A percentile compares a stretch with the other conserved stretches of the same genome.
These are phyloP conservation scores for Candida ulmi DNA, from an alignment of 805 yeast genomes.

Conservation along the genomic window DNA sequence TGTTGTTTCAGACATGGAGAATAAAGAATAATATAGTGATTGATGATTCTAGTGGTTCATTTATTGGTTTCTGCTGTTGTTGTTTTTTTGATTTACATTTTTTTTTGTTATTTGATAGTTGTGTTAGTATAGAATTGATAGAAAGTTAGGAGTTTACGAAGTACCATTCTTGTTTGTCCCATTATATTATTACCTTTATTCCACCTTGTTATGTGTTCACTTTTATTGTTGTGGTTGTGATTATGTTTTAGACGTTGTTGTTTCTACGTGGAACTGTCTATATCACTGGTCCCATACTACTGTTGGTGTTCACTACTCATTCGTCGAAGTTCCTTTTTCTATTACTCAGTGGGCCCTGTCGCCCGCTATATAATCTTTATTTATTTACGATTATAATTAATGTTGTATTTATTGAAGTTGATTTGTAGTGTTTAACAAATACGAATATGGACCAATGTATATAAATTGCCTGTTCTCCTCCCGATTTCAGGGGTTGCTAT, in stretches of 20 bases:
- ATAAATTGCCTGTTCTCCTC: too few species aligned
- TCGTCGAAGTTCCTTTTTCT: neutral
- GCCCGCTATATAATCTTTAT: neutral
- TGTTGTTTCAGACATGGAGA: conserved; percentile 84
- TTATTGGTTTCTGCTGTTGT: neutral
- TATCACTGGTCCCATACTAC: too few species aligned
- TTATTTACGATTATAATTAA: neutral
- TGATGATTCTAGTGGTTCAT: neutral
- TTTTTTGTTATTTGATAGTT: neutral
- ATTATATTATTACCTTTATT: neutral
- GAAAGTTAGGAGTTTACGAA: neutral
- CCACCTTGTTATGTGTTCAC: too few species aligned
- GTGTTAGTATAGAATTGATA: conserved; percentile 2
- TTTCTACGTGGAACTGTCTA: too few species aligned
- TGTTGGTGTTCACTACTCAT: too few species aligned
- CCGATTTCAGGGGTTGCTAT: too few species aligned
- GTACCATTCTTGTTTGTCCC: too few species aligned
- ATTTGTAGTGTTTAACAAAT: too few species aligned
- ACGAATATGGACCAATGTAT: too few species aligned
- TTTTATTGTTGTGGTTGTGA: neutral
- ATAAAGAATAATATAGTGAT: neutral
- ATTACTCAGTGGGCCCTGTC: neutral
- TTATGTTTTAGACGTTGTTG: too few species aligned
- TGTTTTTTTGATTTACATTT: neutral
- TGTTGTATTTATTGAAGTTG: neutral